Evolutionary conservation across 192 early-diverging fungal species (phyloP).

Genomic region (Coemansia sp.): DNA sequence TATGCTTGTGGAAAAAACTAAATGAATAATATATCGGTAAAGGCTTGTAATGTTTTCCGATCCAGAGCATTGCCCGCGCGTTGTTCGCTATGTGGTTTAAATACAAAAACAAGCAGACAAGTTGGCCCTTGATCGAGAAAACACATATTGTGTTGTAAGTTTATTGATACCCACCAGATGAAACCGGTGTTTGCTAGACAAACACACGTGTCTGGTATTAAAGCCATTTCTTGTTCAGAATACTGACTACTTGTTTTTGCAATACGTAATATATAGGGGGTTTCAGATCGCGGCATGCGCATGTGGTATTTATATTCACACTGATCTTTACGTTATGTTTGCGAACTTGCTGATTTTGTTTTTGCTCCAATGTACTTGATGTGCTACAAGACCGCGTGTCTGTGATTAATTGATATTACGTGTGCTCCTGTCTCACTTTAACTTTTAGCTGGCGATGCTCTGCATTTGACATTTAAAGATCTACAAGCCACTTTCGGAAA

Average conservation of each 20-base stretch:
- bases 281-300: neutral
- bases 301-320: neutral
- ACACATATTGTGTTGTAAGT: neutral
- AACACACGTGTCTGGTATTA: neutral
- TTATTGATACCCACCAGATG: neutral
- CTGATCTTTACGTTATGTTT: neutral
- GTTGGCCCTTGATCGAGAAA: neutral
- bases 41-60: neutral
- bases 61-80: slow-evolving; percentile 2
- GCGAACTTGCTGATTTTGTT: neutral
- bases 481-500: too few species aligned
- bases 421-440: too few species aligned
- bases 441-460: too few species aligned
- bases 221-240: neutral
- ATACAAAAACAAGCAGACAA: neutral
- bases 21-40: neutral
- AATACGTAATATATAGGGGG: too few species aligned
- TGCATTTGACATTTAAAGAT: too few species aligned
- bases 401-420: too few species aligned
- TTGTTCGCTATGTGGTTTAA: slow-evolving; percentile 1
- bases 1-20: neutral
- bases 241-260: too few species aligned
- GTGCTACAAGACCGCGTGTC: too few species aligned
- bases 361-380: too few species aligned
- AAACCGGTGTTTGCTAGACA: slow-evolving; percentile 3